A percentile compares a stretch with the other conserved stretches of the same genome.
Conservation (phyloP, 768 basidiomycete genomes). For the Scleroderma citrinum region DNA sequence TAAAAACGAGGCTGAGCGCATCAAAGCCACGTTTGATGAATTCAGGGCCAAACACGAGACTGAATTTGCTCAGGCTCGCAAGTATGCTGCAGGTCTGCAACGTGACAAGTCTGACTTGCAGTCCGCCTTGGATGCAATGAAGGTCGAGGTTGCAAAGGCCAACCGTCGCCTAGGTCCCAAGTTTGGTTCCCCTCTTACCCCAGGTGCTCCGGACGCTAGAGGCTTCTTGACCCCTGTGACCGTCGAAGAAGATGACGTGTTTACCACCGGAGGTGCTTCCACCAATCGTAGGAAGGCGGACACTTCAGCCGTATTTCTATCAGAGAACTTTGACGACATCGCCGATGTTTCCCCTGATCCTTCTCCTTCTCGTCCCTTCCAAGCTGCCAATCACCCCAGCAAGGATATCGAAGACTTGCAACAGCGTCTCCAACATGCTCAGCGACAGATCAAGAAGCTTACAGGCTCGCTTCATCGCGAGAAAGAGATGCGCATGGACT, state of each 20-base stretch:
- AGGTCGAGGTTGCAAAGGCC: constrained; percentile 65
- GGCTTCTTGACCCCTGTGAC: constrained; percentile 56
- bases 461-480: constrained; percentile 75
- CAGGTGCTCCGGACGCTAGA: constrained; percentile 40
- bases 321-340: constrained; percentile 43
- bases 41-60: constrained; percentile 91
- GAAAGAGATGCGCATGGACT: constrained; percentile 75
- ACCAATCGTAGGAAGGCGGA: constrained; percentile 55
- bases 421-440: constrained; percentile 78
- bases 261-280: constrained; percentile 56
- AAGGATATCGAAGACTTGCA: constrained; percentile 80
- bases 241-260: constrained; percentile 57
- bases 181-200: constrained; percentile 72
- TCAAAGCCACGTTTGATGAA: constrained; percentile 57
- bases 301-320: constrained; percentile 41
- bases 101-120: constrained; percentile 93
- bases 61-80: constrained; percentile 86
- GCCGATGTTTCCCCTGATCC: constrained; percentile 55
- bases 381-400: constrained; percentile 67
- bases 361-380: constrained; percentile 55
- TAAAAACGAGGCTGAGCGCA: constrained; percentile 80
- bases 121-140: constrained; percentile 68
- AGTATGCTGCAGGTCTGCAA: constrained; percentile 78
- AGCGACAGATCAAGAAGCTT: constrained; percentile 78
- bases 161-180: constrained; percentile 50